A percentile compares a stretch with the other conserved stretches of the same genome.
phyloP scores from a whole-genome alignment of 2,329 filamentous ascomycete species.

The Cordyceps militaris region DNA sequence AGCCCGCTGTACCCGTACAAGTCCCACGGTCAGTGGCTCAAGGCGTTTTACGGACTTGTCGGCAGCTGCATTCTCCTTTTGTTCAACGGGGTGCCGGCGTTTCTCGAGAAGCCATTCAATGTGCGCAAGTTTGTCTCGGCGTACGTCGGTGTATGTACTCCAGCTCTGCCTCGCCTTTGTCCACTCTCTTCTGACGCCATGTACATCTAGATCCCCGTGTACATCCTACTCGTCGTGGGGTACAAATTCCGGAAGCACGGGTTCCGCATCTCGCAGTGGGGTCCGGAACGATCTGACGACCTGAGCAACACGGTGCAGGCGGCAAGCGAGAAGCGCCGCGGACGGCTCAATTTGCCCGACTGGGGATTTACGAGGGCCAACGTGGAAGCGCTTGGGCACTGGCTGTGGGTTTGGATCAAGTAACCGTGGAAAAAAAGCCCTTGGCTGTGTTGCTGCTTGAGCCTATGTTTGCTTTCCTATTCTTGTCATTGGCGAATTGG shows the following conservation, averaged over 20 bases:
- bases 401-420: constrained; percentile 33
- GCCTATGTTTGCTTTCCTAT: neutral
- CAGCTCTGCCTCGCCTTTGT: too few species aligned
- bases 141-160: constrained; percentile 31
- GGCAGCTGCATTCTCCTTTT: constrained; percentile 27
- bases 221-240: constrained; percentile 29
- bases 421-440: constrained; percentile 12
- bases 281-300: constrained; percentile 30
- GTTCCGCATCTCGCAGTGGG: constrained; percentile 26
- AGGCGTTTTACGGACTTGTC: constrained; percentile 28
- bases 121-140: constrained; percentile 30
- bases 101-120: constrained; percentile 28
- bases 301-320: constrained; percentile 31
- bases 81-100: constrained; percentile 29
- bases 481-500: neutral
- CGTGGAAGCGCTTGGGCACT: constrained; percentile 22
- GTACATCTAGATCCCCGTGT: constrained; percentile 26
- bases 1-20: constrained; percentile 31
- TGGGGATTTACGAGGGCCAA: constrained; percentile 27
- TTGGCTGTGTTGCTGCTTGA: neutral
- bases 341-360: constrained; percentile 30
- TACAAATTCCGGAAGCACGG: constrained; percentile 33
- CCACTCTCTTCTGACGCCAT: neutral
- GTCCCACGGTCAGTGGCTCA: constrained; percentile 33
- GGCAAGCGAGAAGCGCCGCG: constrained; percentile 26